These are phyloP conservation scores for Lasiodiplodia sp. DNA, from an alignment of 2,329 filamentous ascomycete species.

Conservation along the genomic window DNA sequence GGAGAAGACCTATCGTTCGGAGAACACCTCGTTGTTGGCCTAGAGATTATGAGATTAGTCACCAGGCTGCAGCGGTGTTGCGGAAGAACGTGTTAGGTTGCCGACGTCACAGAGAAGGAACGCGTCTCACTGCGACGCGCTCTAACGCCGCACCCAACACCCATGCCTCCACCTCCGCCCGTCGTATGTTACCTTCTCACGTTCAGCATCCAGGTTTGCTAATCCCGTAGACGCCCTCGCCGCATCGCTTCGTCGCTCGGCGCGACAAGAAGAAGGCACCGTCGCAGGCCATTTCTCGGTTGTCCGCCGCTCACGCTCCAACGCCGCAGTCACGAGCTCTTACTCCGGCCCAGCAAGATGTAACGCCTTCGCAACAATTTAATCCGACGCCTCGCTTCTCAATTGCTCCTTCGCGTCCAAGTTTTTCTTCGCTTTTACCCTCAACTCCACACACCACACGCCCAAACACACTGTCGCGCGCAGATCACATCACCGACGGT, in stretches of 20 bases:
- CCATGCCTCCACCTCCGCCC: constrained; percentile 25
- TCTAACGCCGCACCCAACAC: constrained; percentile 17
- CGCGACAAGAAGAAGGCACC: not conserved
- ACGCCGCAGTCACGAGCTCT: not conserved
- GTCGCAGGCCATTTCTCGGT: not conserved
- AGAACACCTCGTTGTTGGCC: not conserved
- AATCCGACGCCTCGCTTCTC: constrained; percentile 46
- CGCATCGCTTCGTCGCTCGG: constrained; percentile 5
- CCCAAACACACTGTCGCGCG: not conserved
- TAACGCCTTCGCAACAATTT: constrained; percentile 31
- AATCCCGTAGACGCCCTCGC: constrained; percentile 7
- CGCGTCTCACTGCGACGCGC: constrained; percentile 6
- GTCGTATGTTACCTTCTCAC: not conserved
- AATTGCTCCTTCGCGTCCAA: constrained; percentile 31
- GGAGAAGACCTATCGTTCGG: not conserved
- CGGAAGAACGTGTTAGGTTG: not conserved
- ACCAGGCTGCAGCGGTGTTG: not conserved
- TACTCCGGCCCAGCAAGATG: not conserved
- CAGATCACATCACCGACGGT: not conserved
- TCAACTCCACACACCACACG: constrained; percentile 20
- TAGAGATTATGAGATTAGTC: not conserved
- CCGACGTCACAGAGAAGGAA: constrained; percentile 10
- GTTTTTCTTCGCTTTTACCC: not conserved
- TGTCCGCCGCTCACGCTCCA: not conserved
- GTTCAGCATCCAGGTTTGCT: not conserved